Evolutionary conservation across 2,329 filamentous ascomycete species (phyloP).

Genomic region (Trichoderma sp.): DNA sequence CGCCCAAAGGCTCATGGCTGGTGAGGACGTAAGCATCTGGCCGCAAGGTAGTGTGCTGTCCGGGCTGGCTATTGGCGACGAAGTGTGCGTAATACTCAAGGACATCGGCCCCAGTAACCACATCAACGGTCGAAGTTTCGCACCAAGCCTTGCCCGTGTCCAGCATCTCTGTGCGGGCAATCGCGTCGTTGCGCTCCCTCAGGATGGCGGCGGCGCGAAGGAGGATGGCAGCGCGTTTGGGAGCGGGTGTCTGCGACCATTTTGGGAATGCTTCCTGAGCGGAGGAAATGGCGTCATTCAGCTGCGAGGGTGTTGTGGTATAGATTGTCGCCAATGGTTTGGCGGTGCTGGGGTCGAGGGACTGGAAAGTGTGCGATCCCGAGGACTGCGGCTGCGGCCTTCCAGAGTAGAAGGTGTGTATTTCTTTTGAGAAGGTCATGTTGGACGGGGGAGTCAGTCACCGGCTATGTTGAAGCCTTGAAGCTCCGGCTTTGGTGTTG

Average conservation of each 20-base stretch:
- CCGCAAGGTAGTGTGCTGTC: slow-evolving; percentile 71
- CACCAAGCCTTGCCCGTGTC: slow-evolving; percentile 85
- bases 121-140: slow-evolving; percentile 80
- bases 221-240: slow-evolving; percentile 72
- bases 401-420: slow-evolving; percentile 73
- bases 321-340: slow-evolving; percentile 68
- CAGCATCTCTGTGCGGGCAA: slow-evolving; percentile 74
- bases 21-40: slow-evolving; percentile 79
- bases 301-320: slow-evolving; percentile 61
- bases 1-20: slow-evolving; percentile 75
- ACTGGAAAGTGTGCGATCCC: slow-evolving; percentile 62
- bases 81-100: slow-evolving; percentile 83
- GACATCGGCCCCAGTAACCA: slow-evolving; percentile 79
- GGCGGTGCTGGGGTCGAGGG: slow-evolving; percentile 70
- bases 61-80: slow-evolving; percentile 75
- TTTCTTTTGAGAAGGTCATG: slow-evolving; percentile 38
- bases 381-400: slow-evolving; percentile 56
- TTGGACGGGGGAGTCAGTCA: background rate
- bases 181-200: slow-evolving; percentile 71
- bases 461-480: background rate
- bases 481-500: background rate
- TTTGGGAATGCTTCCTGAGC: slow-evolving; percentile 67
- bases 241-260: slow-evolving; percentile 74
- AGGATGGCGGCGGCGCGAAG: slow-evolving; percentile 72
- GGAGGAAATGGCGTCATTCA: slow-evolving; percentile 69